Percentiles rank a stretch among this genome's conserved stretches.
phyloP scores from a whole-genome alignment of 805 yeast species.

The Pichia heedii region DNA sequence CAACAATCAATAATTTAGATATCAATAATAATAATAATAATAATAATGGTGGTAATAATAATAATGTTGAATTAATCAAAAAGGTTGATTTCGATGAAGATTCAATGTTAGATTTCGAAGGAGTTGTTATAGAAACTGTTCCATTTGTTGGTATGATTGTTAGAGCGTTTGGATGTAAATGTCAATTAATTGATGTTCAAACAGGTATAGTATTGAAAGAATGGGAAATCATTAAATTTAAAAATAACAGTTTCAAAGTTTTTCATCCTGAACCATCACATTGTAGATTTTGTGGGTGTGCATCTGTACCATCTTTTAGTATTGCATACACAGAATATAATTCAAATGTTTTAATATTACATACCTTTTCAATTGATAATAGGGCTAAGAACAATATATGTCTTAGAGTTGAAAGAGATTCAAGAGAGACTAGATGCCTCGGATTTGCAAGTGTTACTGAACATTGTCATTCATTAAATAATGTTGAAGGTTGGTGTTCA shows the following conservation, averaged over 20 bases:
- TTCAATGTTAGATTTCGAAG: constrained; percentile 8
- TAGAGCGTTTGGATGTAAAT: constrained; percentile 43
- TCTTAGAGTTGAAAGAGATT: constrained; percentile 85
- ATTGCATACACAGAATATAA: constrained; percentile 60
- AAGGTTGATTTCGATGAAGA: constrained; percentile 10
- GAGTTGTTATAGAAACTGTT: constrained; percentile 39
- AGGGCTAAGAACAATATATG: constrained; percentile 75
- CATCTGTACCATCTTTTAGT: constrained; percentile 64
- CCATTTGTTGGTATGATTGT: constrained; percentile 71
- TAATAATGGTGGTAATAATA: not conserved
- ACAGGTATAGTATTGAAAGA: constrained; percentile 62
- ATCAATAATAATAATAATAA: too few species aligned
- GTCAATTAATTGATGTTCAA: constrained; percentile 69
- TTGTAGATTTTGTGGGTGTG: constrained; percentile 87
- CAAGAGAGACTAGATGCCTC: constrained; percentile 80
- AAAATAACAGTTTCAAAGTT: constrained; percentile 51
- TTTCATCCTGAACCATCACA: constrained; percentile 82
- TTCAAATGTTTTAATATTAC: constrained; percentile 51
- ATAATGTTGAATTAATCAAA: not conserved
- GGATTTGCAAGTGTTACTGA: constrained; percentile 75
- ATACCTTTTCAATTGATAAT: constrained; percentile 64
- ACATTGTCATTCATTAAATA: constrained; percentile 54
- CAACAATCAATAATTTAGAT: too few species aligned
- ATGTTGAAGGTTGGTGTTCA: constrained; percentile 70
- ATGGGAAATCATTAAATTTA: constrained; percentile 54